Percentiles rank a stretch among this genome's conserved stretches.
Evolutionary conservation across 129 eudicot species (phyloP).

Genomic region (Scalesia atractyloides): DNA sequence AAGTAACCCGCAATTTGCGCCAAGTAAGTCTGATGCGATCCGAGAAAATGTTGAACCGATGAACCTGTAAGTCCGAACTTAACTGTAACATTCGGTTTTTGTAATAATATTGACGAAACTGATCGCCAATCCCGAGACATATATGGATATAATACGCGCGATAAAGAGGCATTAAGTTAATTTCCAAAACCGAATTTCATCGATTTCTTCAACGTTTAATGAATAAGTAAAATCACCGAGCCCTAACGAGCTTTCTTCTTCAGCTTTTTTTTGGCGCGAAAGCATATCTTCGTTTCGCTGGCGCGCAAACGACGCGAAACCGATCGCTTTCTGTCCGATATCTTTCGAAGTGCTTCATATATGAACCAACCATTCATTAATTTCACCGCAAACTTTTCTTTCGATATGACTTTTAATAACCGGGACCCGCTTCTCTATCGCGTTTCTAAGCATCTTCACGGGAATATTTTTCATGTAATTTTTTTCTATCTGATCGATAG

Average conservation of each 20-base stretch:
- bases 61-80: slow-evolving; percentile 89
- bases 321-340: slow-evolving; percentile 89
- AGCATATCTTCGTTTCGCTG: slow-evolving; percentile 85
- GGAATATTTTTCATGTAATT: slow-evolving; percentile 68
- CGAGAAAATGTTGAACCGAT: slow-evolving; percentile 70
- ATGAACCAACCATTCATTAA: slow-evolving; percentile 87
- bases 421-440: slow-evolving; percentile 68
- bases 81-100: slow-evolving; percentile 79
- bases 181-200: slow-evolving; percentile 63
- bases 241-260: slow-evolving; percentile 73
- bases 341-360: slow-evolving; percentile 71
- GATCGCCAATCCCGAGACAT: slow-evolving; percentile 72
- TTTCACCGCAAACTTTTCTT: slow-evolving; percentile 67
- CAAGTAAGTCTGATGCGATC: slow-evolving; percentile 72
- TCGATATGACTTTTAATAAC: slow-evolving; percentile 68
- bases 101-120: slow-evolving; percentile 87
- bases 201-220: slow-evolving; percentile 74
- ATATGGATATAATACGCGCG: slow-evolving; percentile 83
- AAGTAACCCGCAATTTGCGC: slow-evolving; percentile 89
- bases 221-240: slow-evolving; percentile 68
- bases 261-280: slow-evolving; percentile 83
- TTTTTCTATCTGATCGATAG: slow-evolving; percentile 80
- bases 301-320: slow-evolving; percentile 73
- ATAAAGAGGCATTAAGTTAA: slow-evolving; percentile 84
- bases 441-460: slow-evolving; percentile 49